Base-by-base conservation (phyloP, 2,329 filamentous ascomycete species). In the Apiospora rasikravindrae region DNA sequence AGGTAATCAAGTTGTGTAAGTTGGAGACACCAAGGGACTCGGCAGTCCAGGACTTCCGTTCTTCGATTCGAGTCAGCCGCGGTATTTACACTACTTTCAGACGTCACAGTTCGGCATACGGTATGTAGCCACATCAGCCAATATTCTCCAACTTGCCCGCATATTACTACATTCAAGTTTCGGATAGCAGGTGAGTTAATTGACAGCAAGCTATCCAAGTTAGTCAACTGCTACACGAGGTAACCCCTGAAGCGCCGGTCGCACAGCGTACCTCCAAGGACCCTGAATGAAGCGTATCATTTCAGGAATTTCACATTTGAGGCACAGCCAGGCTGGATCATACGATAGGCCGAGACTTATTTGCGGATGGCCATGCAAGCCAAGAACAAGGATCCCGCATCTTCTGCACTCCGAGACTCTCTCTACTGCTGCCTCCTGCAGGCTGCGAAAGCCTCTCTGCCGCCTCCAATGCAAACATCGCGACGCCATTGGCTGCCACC, bases 351-450 rank as follows among this genome's bases (percentile, higher is more conserved):
- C 57, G 57, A 40, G 57, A 61, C 19, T 61, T 37, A n/a, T 11
- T 61, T 61, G 19, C 29, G 26, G 53, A 40, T 64, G 57, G 57
- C 19, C 57, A 64, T 64, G 57, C 57, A 64, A 24, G 57, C 57
- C 57, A 64, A 64, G 57, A 24, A 64, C 57, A 64, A 64, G 57
- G 57, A 64, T 40, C 33, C 19, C 57, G 19, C 33, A 64, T 64
- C 57, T 64, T 40, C 53, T 61, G 29, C 29, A 37, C 53, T 11
- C 53, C 29, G 33, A 37, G 33, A 7, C 33, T 33, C 33, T 3
- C 33, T 33, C 33, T 33, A 33, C 33, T 33, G 33, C 49, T 53
- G 10, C 51, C 26, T 57, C 26, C 26, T 61, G 53, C 53, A 11
- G 29, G 29, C 16, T n/a, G 5, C 29, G 10, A n/a, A 40, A n/a